Evolutionary conservation across 768 basidiomycete genomes (phyloP), one percentile per base, ranked within the genome.

Genomic region (Galerina sulciceps): DNA sequence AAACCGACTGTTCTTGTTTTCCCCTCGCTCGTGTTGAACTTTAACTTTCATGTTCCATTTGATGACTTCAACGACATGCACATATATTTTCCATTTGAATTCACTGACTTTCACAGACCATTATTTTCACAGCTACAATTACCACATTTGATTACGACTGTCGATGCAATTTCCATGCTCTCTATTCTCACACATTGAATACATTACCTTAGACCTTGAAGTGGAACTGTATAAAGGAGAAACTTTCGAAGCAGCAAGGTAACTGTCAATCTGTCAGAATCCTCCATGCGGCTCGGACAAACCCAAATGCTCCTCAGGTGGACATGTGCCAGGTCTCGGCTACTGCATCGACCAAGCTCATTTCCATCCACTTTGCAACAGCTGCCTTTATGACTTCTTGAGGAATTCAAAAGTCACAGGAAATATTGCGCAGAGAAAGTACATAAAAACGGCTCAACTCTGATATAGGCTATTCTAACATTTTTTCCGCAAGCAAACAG

Each of bases 21-120:
- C 46, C 40, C 20, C 40, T 47, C 44, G 10, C 54, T 54, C 41
- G 50, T 55, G 60, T 67, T 74, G 70, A 73, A 55, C 41, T 66
- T 58, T 52, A 73, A 55, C 41, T 66, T 58, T 52, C 44, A 53
- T 59, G 55, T 71, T 46, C 69, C 65, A 60, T 68, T 60, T 69
- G 44, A 49, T 50, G 58, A 54, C 34, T 58, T 31, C 8, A 57
- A 66, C 63, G 61, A 68, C 57, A 53, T 62, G 55, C 58, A 53
- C 49, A 47, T 51, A 55, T 51, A 45, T 46, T 34, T 53, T 47
- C 26, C 34, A 14, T 55, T 53, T 57, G 26, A 31, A 31, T 8
- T 54, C 42, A 51, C 38, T 20, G 18, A 43, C 20, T 53, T 57
- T 41, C 22, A 40, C 44, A 26, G 26, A 38, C 36, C 46, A 48